These are phyloP conservation scores for Dactylellina parvicollis DNA, from an alignment of 2,329 filamentous ascomycete species.

Conservation along the genomic window DNA sequence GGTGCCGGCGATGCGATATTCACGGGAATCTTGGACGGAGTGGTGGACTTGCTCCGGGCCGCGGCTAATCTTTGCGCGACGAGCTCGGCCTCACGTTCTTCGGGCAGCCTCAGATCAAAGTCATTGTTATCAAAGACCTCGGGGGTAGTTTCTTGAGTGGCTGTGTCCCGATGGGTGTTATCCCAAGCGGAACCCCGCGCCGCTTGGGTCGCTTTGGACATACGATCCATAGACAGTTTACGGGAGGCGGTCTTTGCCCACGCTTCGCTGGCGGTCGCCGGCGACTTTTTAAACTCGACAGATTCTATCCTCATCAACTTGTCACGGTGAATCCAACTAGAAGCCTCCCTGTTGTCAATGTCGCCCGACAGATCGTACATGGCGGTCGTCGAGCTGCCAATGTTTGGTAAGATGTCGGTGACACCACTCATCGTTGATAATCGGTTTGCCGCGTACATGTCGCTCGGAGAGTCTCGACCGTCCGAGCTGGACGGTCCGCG, in stretches of 20 bases:
- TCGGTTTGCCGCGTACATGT: conserved; percentile 56
- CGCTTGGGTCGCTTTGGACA: conserved; percentile 59
- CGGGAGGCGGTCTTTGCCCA: conserved; percentile 61
- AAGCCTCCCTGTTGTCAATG: conserved; percentile 57
- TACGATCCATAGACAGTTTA: conserved; percentile 56
- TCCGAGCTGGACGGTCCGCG: conserved; percentile 30
- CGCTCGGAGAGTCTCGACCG: conserved; percentile 57
- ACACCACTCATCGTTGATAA: conserved; percentile 56
- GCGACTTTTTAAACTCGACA: conserved; percentile 51
- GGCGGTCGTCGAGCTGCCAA: conserved; percentile 54
- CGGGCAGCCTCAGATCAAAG: conserved; percentile 80
- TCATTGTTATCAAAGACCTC: conserved; percentile 63
- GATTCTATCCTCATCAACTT: conserved; percentile 56
- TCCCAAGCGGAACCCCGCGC: conserved; percentile 59
- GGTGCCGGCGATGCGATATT: conserved; percentile 81
- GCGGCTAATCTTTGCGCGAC: conserved; percentile 67
- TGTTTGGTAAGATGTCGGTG: conserved; percentile 54
- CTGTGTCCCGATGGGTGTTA: conserved; percentile 16
- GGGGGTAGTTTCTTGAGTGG: conserved; percentile 61
- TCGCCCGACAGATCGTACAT: conserved; percentile 52
- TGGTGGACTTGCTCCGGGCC: conserved; percentile 59
- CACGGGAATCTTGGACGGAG: conserved; percentile 82
- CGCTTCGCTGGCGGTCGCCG: conserved; percentile 66
- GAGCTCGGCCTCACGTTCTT: conserved; percentile 75
- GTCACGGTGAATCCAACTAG: conserved; percentile 58